Evolutionary conservation across 768 basidiomycete species (phyloP).

Genomic region (Mycena olivaceomarginata): DNA sequence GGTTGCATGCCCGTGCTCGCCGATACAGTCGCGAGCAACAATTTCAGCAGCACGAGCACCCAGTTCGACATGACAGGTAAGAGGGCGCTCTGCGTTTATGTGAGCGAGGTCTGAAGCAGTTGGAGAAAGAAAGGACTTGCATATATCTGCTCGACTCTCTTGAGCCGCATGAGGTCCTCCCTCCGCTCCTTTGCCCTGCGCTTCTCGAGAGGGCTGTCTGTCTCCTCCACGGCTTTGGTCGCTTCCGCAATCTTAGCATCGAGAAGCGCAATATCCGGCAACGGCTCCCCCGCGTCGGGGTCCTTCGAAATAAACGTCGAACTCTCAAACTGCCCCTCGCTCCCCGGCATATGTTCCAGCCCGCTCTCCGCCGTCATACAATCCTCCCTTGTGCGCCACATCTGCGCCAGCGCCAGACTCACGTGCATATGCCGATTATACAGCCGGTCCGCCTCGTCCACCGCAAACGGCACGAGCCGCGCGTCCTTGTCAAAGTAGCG

Average conservation of each 20-base stretch:
- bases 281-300: slow-evolving; percentile 74
- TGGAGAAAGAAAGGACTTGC: slow-evolving; percentile 65
- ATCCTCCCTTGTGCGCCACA: slow-evolving; percentile 97
- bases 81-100: slow-evolving; percentile 78
- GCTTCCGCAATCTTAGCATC: slow-evolving; percentile 87
- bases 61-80: slow-evolving; percentile 91
- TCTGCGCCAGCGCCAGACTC: slow-evolving; percentile 91
- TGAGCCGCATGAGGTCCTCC: slow-evolving; percentile 91
- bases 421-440: slow-evolving; percentile 95
- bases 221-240: slow-evolving; percentile 68
- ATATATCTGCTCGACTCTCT: slow-evolving; percentile 95
- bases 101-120: not conserved
- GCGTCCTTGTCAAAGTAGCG: slow-evolving; percentile 70
- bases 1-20: slow-evolving; percentile 80
- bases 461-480: slow-evolving; percentile 93
- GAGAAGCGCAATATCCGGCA: slow-evolving; percentile 83
- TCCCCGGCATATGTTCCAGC: slow-evolving; percentile 85
- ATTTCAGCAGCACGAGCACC: slow-evolving; percentile 95
- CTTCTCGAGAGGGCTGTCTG: slow-evolving; percentile 70
- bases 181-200: slow-evolving; percentile 80
- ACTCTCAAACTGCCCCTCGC: slow-evolving; percentile 74
- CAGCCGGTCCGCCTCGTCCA: slow-evolving; percentile 95
- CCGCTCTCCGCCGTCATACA: slow-evolving; percentile 97
- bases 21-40: slow-evolving; percentile 94
- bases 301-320: slow-evolving; percentile 71